A percentile compares a stretch with the other conserved stretches of the same genome.
Evolutionary conservation across 192 early-diverging fungal species (phyloP).

Genomic region (Thoreauomyces humboldtii): DNA sequence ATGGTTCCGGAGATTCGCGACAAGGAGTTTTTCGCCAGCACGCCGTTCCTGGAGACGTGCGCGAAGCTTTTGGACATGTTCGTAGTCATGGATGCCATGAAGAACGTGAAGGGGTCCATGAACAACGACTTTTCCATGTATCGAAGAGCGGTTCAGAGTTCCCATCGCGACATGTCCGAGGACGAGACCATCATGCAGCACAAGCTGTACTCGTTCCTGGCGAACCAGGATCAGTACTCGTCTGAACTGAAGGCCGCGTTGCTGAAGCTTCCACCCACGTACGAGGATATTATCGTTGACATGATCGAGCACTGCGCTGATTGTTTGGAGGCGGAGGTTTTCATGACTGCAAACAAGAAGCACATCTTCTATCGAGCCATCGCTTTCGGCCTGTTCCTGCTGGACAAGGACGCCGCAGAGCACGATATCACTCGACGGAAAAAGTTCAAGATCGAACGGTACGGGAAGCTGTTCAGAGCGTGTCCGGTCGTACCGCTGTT

Average conservation of each 20-base stretch:
- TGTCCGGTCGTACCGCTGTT: conserved; percentile 46
- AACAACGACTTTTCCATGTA: conserved; percentile 60
- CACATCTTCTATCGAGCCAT: conserved; percentile 46
- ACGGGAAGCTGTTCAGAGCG: conserved; percentile 47
- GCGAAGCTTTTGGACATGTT: conserved; percentile 43
- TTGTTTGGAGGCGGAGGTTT: conserved; percentile 31
- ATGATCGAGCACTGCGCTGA: conserved; percentile 44
- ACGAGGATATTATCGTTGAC: conserved; percentile 48
- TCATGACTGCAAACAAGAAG: conserved; percentile 30
- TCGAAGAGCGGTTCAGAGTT: conserved; percentile 34
- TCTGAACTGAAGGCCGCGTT: conserved; percentile 37
- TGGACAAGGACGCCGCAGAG: conserved; percentile 43
- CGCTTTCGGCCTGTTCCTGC: conserved; percentile 44
- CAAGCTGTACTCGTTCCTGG: conserved; percentile 44
- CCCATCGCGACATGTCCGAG: conserved; percentile 12
- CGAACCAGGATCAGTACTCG: conserved; percentile 42
- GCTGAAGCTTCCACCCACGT: conserved; percentile 16
- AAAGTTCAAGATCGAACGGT: conserved; percentile 45
- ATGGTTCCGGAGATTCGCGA: conserved; percentile 35
- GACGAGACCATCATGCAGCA: conserved; percentile 34
- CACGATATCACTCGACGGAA: conserved; percentile 45
- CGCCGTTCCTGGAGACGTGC: conserved; percentile 32
- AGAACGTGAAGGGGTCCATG: conserved; percentile 53
- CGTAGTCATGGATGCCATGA: conserved; percentile 50
- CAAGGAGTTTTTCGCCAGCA: conserved; percentile 36